Evolutionary conservation across 1,284 basidiomycete species (phyloP), one percentile per base, ranked within the genome.

Genomic region (Ustilago xerochloae): DNA sequence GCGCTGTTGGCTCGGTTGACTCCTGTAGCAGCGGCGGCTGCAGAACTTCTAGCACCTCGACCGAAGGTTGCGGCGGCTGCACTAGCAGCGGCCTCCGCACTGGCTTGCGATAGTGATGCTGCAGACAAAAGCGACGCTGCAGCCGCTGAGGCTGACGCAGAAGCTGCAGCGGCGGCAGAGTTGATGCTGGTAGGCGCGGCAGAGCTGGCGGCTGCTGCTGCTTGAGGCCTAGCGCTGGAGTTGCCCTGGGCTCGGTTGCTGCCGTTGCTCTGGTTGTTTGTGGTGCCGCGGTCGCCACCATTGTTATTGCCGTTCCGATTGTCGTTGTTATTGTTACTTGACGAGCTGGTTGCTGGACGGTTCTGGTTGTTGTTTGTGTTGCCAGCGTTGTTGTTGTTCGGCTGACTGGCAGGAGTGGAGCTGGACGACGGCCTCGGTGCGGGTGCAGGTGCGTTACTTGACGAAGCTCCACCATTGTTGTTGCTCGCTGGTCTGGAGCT

Each of bases 1-100:
- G 32, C 53, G 47, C 39, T 64, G 68, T 64, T 61, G 71, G 58
- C 58, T 16, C 54, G 49, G 52, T 53, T 60, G 32, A 22, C 61
- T 18, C 61, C 61, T 6, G 67, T 49, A 5, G 61, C 38, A 24
- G 57, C 45, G 6, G 67, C 38, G 10, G 26, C 29, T 4, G 55
- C 33, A 6, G 53, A 56, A 13, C 20, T 39, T 6, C 48, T n/a
- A 3, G 48, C 33, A 24, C 48, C 39, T 6, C 32, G 5, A 13
- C 10, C 52, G 38, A 61, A 3, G 1, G 53, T 53, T 2, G 57
- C 67, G 1, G 67, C 67, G 3, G 55, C 56, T 6, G 56, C 52
- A 49, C 66, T 69, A 15, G 52, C 56, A 24, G 33, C 46, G 0
- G 60, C 55, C 29, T 59, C 55, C 12, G 46, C 60, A 10, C 41